A percentile compares a stretch with the other conserved stretches of the same genome.
phyloP scores from a whole-genome alignment of 2,329 filamentous ascomycete species.

The Fusarium devonianum region DNA sequence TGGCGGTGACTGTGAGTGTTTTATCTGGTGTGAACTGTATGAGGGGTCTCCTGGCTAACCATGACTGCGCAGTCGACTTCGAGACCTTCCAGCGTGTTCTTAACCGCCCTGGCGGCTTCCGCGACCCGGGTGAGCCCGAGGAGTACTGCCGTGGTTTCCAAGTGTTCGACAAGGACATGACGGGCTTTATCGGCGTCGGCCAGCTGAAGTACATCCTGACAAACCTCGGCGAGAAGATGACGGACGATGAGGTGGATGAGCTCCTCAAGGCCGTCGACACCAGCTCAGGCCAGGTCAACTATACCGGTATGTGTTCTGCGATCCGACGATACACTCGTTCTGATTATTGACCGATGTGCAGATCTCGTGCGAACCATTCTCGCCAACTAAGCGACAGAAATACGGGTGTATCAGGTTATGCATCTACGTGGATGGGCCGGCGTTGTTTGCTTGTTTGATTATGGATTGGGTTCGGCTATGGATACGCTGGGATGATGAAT shows the following conservation, averaged over 20 bases:
- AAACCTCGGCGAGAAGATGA: conserved; percentile 99
- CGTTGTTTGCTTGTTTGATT: conserved; percentile 45
- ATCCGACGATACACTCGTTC: neutral
- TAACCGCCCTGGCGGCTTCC: conserved; percentile 97
- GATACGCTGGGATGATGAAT: conserved; percentile 39
- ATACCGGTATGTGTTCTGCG: conserved; percentile 70
- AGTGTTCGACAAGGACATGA: conserved; percentile 99
- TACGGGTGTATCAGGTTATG: conserved; percentile 39
- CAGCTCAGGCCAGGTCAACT: conserved; percentile 95
- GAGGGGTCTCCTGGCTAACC: conserved; percentile 16
- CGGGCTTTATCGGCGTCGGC: conserved; percentile 95
- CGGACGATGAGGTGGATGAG: conserved; percentile 98
- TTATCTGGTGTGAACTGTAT: neutral
- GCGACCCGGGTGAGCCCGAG: conserved; percentile 95
- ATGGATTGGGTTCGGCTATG: conserved; percentile 36
- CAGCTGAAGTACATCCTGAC: conserved; percentile 98
- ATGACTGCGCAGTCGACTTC: conserved; percentile 78
- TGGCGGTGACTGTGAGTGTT: conserved; percentile 84
- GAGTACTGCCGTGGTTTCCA: conserved; percentile 99
- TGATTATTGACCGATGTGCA: conserved; percentile 43
- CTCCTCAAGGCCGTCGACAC: conserved; percentile 98
- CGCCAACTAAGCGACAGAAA: conserved; percentile 67
- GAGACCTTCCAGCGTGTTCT: conserved; percentile 96
- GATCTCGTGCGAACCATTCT: conserved; percentile 88
- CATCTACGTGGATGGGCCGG: conserved; percentile 46